Evolutionary conservation across 768 basidiomycete genomes (phyloP).

Genomic region (Kwoniella pini): DNA sequence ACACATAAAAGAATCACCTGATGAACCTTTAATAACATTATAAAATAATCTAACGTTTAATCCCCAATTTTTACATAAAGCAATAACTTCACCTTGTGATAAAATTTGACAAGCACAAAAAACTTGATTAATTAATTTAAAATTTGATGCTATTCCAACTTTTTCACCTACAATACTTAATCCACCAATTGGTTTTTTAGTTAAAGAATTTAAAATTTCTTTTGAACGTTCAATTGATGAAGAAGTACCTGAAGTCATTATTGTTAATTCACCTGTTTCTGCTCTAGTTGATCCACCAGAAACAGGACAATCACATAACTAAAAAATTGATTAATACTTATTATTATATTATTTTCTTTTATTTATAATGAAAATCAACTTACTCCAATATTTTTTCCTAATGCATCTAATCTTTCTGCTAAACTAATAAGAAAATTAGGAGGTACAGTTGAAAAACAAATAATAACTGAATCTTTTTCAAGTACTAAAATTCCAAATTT

Average conservation of each 20-base stretch:
- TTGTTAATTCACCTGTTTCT: constrained; percentile 37
- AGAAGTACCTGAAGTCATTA: constrained; percentile 42
- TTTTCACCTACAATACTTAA: constrained; percentile 36
- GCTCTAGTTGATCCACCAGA: constrained; percentile 49
- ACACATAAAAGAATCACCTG: constrained; percentile 50
- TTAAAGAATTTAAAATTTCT: constrained; percentile 41
- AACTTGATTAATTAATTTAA: constrained; percentile 52
- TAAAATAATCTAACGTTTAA: constrained; percentile 42
- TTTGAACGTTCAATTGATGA: constrained; percentile 26
- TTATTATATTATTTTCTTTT: no score
- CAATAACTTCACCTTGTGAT: constrained; percentile 36
- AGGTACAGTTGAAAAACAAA: constrained; percentile 49
- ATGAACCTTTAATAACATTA: constrained; percentile 32
- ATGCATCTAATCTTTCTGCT: constrained; percentile 34
- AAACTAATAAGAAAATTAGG: constrained; percentile 34
- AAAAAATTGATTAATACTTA: neutral
- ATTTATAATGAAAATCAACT: constrained; percentile 23
- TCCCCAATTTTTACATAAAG: constrained; percentile 36
- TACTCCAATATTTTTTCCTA: constrained; percentile 42
- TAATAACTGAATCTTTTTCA: constrained; percentile 34
- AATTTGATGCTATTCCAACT: constrained; percentile 40
- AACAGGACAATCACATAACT: constrained; percentile 45
- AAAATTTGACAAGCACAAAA: constrained; percentile 44
- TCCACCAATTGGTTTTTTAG: constrained; percentile 28
- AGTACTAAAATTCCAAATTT: constrained; percentile 28